Evolutionary conservation across 2,329 filamentous ascomycete genomes (phyloP).

Genomic region (Diplocarpon mali): DNA sequence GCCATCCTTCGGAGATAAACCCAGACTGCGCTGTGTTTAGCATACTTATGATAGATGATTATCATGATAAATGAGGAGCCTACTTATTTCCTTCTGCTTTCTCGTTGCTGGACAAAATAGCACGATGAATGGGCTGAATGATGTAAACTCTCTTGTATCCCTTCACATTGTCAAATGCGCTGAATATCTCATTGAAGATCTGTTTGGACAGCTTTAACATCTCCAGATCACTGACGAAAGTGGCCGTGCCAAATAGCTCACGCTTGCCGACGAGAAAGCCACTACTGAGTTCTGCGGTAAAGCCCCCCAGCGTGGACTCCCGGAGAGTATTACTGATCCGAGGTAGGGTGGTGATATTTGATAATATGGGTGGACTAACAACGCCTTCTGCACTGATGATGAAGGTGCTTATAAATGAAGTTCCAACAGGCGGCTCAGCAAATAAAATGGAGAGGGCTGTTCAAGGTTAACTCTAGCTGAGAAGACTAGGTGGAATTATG

Average conservation of each 20-base stretch:
- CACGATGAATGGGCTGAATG: not conserved
- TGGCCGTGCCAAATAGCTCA: not conserved
- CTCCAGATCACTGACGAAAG: not conserved
- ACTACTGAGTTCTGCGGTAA: no score
- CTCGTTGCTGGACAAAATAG: not conserved
- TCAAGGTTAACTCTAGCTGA: no score
- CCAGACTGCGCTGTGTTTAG: not conserved
- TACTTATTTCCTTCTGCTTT: slow-evolving; percentile 1
- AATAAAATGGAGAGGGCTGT: not conserved
- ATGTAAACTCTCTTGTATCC: not conserved
- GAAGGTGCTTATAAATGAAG: slow-evolving; percentile 1
- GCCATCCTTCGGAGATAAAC: not conserved
- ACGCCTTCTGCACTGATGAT: not conserved
- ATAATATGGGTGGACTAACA: slow-evolving; percentile 14
- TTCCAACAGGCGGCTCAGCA: not conserved
- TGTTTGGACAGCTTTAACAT: not conserved
- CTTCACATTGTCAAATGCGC: not conserved
- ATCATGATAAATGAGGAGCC: not conserved
- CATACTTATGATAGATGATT: no score
- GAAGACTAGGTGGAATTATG: no score
- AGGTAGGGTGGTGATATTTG: no score
- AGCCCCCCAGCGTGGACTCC: no score
- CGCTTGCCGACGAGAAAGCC: not conserved
- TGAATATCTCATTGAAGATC: not conserved
- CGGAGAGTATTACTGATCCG: no score